Percentiles rank a stretch among this genome's conserved stretches.
Conservation (phyloP, 1,139 yeast species). For the Pichia cactophila region DNA sequence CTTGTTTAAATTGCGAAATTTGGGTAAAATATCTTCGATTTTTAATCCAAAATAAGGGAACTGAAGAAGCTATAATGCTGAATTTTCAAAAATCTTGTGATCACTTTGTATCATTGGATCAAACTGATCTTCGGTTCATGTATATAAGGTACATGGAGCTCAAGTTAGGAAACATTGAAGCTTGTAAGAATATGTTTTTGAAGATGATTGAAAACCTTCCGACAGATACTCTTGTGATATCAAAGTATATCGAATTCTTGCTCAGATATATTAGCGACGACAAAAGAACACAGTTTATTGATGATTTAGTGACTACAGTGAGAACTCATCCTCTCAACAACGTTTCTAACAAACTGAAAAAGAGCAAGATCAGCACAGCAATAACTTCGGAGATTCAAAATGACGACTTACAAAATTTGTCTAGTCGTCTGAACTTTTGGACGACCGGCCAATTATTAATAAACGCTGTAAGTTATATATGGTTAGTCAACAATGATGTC, state of each 20-base stretch:
- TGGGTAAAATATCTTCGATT: constrained; percentile 56
- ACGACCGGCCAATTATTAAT: constrained; percentile 32
- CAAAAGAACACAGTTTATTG: constrained; percentile 1
- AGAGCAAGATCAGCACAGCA: constrained; percentile 4
- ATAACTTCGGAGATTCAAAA: constrained; percentile 4
- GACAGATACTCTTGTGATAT: constrained; percentile 17
- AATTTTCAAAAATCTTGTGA: constrained; percentile 39
- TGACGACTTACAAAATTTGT: constrained; percentile 21
- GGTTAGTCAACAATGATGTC: constrained; percentile 30
- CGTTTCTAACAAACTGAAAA: constrained; percentile 6
- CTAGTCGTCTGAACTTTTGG: constrained; percentile 26
- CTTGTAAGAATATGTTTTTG: constrained; percentile 16
- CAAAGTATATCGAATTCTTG: constrained; percentile 17
- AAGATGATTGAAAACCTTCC: constrained; percentile 14
- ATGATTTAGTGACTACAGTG: constrained; percentile 13
- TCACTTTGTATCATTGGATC: constrained; percentile 38
- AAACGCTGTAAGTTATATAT: constrained; percentile 32
- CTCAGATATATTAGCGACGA: neutral
- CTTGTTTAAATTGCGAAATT: constrained; percentile 40
- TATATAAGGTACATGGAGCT: constrained; percentile 33
- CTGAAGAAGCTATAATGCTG: constrained; percentile 26
- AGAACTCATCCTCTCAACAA: constrained; percentile 11
- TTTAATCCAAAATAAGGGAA: constrained; percentile 21
- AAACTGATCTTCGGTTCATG: constrained; percentile 33
- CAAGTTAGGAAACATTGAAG: constrained; percentile 15